A percentile compares a stretch with the other conserved stretches of the same genome.
Evolutionary conservation across 768 basidiomycete genomes (phyloP).

Genomic region (Pseudohyphozyma bogoriensis): DNA sequence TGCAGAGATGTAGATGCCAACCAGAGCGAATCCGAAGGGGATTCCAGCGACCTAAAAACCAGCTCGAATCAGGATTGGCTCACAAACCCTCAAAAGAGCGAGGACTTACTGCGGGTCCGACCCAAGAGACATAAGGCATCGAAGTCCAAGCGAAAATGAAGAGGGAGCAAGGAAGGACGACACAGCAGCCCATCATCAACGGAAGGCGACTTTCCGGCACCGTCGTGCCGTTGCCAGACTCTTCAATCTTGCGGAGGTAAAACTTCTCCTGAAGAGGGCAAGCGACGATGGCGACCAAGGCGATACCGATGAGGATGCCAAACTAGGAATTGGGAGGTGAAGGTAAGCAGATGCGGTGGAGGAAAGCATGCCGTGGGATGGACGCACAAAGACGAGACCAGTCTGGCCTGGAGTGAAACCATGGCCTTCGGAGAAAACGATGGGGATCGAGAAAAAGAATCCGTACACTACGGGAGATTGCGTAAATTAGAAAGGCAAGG

Average conservation of each 20-base stretch:
- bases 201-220: conserved; percentile 32
- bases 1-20: conserved; percentile 33
- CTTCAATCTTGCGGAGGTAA: conserved; percentile 19
- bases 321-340: background rate
- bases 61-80: background rate
- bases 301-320: conserved; percentile 18
- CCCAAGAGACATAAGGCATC: conserved; percentile 33
- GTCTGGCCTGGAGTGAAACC: conserved; percentile 9
- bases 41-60: background rate
- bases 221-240: conserved; percentile 6
- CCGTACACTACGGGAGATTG: background rate
- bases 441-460: conserved; percentile 7
- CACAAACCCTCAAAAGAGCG: conserved; percentile 22
- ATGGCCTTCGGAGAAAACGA: conserved; percentile 11
- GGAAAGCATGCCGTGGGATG: conserved; percentile 24
- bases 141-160: conserved; percentile 39
- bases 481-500: background rate
- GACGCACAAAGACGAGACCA: conserved; percentile 24
- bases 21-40: conserved; percentile 27
- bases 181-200: conserved; percentile 33
- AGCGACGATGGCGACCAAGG: conserved; percentile 29
- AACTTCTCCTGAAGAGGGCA: conserved; percentile 32
- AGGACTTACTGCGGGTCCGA: conserved; percentile 26
- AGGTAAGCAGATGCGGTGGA: background rate
- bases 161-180: conserved; percentile 36